Percentiles rank a stretch among this genome's conserved stretches.
These are phyloP conservation scores for Vanderwaltozyma polyspora DNA, from an alignment of 805 yeast genomes.

Conservation along the genomic window DNA sequence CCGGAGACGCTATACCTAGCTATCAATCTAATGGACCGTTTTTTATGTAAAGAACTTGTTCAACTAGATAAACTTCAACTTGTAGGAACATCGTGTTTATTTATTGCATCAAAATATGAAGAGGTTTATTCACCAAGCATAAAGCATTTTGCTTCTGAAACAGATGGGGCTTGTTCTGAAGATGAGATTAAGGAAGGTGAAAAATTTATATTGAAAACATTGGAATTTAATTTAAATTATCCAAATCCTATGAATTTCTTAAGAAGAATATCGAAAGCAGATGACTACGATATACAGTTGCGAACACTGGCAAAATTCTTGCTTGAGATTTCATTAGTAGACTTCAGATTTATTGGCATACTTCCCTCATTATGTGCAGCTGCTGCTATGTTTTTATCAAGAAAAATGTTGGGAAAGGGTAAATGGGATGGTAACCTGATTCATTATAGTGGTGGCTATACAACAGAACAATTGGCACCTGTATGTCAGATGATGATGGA, in stretches of 20 bases:
- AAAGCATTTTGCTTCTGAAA: constrained; percentile 73
- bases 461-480: constrained; percentile 58
- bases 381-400: constrained; percentile 76
- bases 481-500: constrained; percentile 65
- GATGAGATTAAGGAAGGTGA: constrained; percentile 82
- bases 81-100: constrained; percentile 75
- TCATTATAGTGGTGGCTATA: constrained; percentile 86
- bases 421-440: constrained; percentile 81
- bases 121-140: constrained; percentile 87
- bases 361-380: constrained; percentile 81
- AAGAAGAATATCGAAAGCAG: constrained; percentile 87
- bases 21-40: constrained; percentile 78
- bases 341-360: constrained; percentile 64
- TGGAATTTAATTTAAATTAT: constrained; percentile 68
- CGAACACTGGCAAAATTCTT: constrained; percentile 85
- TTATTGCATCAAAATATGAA: constrained; percentile 88
- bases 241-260: constrained; percentile 91
- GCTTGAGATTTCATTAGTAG: constrained; percentile 69
- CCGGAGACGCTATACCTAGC: constrained; percentile 84
- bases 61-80: constrained; percentile 75
- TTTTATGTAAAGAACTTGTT: constrained; percentile 64
- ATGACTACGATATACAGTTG: constrained; percentile 81
- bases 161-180: constrained; percentile 74
- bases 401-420: constrained; percentile 58
- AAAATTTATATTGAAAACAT: constrained; percentile 60